These are phyloP conservation scores for Colletotrichum caudatum DNA, from an alignment of 2,329 filamentous ascomycete genomes.

Conservation along the genomic window DNA sequence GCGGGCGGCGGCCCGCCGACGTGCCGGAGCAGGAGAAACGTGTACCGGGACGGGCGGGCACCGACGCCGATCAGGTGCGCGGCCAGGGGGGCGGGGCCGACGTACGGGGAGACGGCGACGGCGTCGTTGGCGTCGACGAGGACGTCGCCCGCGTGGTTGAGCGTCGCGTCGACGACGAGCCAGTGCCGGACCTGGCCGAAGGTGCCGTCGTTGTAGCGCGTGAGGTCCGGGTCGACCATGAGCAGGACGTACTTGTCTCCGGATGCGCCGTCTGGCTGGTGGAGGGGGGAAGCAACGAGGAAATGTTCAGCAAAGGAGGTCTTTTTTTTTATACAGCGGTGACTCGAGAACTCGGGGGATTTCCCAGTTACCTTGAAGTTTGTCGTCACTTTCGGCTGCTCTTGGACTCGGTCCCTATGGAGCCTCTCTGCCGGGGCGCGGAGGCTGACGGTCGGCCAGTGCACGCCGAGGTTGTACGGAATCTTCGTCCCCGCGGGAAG, in stretches of 20 bases:
- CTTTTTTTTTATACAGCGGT: neutral
- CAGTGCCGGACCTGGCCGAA: constrained; percentile 25
- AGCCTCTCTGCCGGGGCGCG: constrained; percentile 14
- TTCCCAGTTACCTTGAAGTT: constrained; percentile 6
- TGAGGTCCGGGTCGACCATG: constrained; percentile 20
- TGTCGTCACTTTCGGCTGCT: constrained; percentile 4
- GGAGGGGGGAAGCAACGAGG: neutral
- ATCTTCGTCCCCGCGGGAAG: constrained; percentile 7
- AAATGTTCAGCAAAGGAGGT: neutral
- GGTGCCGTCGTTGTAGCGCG: constrained; percentile 16
- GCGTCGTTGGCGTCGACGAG: neutral
- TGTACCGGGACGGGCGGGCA: constrained; percentile 14
- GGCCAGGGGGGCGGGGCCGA: constrained; percentile 13
- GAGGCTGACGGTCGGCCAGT: constrained; percentile 15
- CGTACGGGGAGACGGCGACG: constrained; percentile 18
- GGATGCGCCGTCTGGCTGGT: neutral
- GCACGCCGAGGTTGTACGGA: constrained; percentile 8
- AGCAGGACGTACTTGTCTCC: constrained; percentile 1
- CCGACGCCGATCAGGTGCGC: neutral
- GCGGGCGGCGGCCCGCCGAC: neutral
- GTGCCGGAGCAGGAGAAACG: constrained; percentile 8
- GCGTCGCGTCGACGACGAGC: constrained; percentile 12
- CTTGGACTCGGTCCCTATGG: constrained; percentile 12
- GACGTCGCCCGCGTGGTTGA: constrained; percentile 5
- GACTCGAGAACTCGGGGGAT: neutral